phyloP scores from a whole-genome alignment of 192 early-diverging fungal genomes.

The Backusella mclennaniae region DNA sequence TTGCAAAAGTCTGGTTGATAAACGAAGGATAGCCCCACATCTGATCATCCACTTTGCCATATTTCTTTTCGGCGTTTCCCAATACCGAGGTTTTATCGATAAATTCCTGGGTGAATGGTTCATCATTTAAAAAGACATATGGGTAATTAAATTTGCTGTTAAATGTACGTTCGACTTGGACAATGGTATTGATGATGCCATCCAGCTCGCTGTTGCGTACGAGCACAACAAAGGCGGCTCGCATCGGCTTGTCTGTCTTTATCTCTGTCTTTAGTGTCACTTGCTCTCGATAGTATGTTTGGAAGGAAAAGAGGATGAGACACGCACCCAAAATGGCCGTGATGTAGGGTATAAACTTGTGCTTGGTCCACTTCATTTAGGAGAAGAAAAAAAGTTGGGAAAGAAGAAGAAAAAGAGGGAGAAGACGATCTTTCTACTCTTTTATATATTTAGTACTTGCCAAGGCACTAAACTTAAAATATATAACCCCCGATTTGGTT shows the following conservation, averaged over 20 bases:
- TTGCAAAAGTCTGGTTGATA: slow-evolving; percentile 67
- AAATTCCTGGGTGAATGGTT: slow-evolving; percentile 70
- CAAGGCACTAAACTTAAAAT: neutral
- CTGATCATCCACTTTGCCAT: slow-evolving; percentile 55
- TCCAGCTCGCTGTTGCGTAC: slow-evolving; percentile 71
- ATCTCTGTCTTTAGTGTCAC: neutral
- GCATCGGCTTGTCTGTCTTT: slow-evolving; percentile 14
- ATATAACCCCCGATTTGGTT: neutral
- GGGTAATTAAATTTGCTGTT: slow-evolving; percentile 81
- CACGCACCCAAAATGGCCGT: neutral
- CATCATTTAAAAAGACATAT: slow-evolving; percentile 89
- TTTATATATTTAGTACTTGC: neutral
- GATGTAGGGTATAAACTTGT: neutral
- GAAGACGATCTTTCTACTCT: neutral
- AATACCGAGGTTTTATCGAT: slow-evolving; percentile 48
- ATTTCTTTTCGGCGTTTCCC: slow-evolving; percentile 54
- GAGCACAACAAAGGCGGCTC: slow-evolving; percentile 51
- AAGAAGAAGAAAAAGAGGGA: neutral
- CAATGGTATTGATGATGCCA: slow-evolving; percentile 55
- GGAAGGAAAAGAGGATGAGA: slow-evolving; percentile 4
- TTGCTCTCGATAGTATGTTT: neutral
- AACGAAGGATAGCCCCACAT: slow-evolving; percentile 80
- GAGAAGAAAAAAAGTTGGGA: neutral
- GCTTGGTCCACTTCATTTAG: neutral
- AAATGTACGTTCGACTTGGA: slow-evolving; percentile 76